Base-by-base conservation (phyloP, 2,329 filamentous ascomycete genomes). In the Beauveria caledonica region DNA sequence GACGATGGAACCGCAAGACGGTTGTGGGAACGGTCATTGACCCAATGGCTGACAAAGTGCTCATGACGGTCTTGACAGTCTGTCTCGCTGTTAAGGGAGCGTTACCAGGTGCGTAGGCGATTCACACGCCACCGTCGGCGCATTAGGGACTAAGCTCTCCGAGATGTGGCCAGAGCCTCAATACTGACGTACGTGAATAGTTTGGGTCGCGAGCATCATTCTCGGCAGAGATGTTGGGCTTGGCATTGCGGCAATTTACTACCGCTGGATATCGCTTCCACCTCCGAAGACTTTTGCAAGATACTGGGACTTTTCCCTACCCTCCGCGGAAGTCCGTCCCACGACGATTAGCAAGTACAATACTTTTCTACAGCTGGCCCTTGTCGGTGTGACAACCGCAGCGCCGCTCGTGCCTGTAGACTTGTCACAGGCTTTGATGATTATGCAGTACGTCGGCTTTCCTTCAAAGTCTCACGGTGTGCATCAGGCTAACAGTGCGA, bases 301-400 rank as follows among this genome's bases (percentile, higher is more conserved):
- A 19, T 99, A 97, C 75, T 99, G 94, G 94, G 94, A 99, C 74
- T 97, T 99, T 71, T 93, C 89, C 3, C 81, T 99, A 15, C 94
- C 90, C 2, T 90, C 86, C 44, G 90, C 90, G 3, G 90, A 94
- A 74, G 90, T 95, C 6, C 87, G 85, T 62, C 90, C 90, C 1
- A 94, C 90, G 0, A 87, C 82, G 1, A 90, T 95, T 63, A 92
- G 88, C 74, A 95, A 95, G 77, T 87, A 92, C 74, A 99, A 99
- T 74, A 99, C 94, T 0, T 92, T 95, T 48, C 76, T 97, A 66
- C 94, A 99, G 72, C 78, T 99, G 21, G 85, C 87, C 5, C 81
- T 99, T 13, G 89, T 99, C 68, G 93, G 92, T 19, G 82, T 87
- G 11, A 92, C 92, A 2, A 91, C 93, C 52, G 86, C 89, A 1